phyloP scores from a whole-genome alignment of 2,329 filamentous ascomycete genomes.

The Podosphaera leucotricha region DNA sequence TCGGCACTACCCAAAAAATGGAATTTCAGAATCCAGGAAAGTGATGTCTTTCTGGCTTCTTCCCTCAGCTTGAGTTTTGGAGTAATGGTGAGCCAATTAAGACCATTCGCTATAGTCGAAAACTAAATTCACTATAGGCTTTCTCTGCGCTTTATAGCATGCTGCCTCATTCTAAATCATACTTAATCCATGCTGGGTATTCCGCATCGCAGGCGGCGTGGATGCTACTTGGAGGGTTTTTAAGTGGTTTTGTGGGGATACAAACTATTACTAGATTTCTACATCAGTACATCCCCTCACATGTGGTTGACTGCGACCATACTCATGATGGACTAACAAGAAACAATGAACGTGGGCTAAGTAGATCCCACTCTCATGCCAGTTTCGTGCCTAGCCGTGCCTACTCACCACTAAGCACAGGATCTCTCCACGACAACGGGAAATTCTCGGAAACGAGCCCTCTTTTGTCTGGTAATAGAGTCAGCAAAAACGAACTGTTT shows the following conservation, averaged over 20 bases:
- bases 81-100: constrained; percentile 54
- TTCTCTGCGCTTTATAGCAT: constrained; percentile 87
- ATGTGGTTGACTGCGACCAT: constrained; percentile 62
- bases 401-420: constrained; percentile 1
- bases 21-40: constrained; percentile 72
- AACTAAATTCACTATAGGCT: constrained; percentile 28
- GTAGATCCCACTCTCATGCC: constrained; percentile 4
- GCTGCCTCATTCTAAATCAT: constrained; percentile 64
- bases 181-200: constrained; percentile 47
- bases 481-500: neutral
- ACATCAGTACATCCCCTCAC: constrained; percentile 52
- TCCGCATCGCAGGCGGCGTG: constrained; percentile 43
- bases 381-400: constrained; percentile 1
- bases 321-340: constrained; percentile 32
- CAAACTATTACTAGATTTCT: constrained; percentile 48
- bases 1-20: constrained; percentile 42
- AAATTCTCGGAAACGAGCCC: constrained; percentile 11
- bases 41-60: constrained; percentile 63
- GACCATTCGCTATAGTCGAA: neutral
- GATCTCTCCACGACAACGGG: constrained; percentile 3
- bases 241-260: constrained; percentile 51
- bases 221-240: constrained; percentile 44
- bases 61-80: constrained; percentile 86
- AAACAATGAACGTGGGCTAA: constrained; percentile 6
- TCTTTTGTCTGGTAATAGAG: constrained; percentile 6